Evolutionary conservation across 441 rosid species (phyloP).

Genomic region (Gossypium davidsonii): DNA sequence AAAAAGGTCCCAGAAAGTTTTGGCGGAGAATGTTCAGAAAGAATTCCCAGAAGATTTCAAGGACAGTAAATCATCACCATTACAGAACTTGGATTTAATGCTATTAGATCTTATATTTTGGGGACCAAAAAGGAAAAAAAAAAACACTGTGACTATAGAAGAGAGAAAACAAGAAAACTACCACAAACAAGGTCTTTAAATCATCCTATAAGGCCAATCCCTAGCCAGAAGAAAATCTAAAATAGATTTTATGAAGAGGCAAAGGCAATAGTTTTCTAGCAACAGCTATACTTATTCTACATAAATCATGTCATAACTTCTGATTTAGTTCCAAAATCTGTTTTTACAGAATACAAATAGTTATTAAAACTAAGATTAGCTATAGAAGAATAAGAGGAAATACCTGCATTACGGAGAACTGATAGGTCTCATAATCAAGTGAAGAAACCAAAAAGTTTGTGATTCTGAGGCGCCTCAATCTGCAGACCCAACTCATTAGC

Average conservation of each 20-base stretch:
- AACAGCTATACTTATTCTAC: background rate
- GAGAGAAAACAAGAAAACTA: background rate
- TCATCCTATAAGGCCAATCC: background rate
- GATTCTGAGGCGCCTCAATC: slow-evolving; percentile 56
- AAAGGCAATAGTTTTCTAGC: background rate
- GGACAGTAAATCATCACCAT: slow-evolving; percentile 1
- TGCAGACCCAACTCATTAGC: slow-evolving; percentile 96
- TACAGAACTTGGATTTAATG: background rate
- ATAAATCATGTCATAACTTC: background rate
- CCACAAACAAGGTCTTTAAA: background rate
- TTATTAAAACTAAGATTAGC: background rate
- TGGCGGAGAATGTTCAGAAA: background rate
- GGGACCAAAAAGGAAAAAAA: background rate
- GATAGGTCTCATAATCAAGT: slow-evolving; percentile 77
- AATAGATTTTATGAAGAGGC: background rate
- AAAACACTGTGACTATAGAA: background rate
- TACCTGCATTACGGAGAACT: slow-evolving; percentile 75
- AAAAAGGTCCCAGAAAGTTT: background rate
- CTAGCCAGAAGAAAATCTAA: background rate
- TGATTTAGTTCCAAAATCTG: background rate
- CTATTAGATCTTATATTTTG: background rate
- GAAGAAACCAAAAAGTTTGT: slow-evolving; percentile 79
- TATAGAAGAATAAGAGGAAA: slow-evolving; percentile 5
- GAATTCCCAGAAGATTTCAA: slow-evolving; percentile 10
- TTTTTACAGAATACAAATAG: background rate